Conservation (phyloP, 768 basidiomycete genomes). For the Phlebiopsis flavidoalba region DNA sequence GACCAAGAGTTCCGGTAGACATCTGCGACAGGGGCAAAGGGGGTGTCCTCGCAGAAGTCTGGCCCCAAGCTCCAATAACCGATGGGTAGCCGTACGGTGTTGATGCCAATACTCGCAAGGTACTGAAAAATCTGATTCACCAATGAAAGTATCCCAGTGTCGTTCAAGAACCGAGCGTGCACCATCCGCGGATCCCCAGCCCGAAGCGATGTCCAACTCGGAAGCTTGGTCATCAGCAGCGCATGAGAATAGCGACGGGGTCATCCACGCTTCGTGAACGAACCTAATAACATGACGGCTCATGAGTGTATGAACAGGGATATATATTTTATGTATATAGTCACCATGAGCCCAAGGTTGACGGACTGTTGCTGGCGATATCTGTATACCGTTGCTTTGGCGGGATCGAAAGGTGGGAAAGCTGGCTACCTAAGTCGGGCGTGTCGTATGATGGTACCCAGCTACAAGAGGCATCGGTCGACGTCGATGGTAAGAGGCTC, state of each 20-base stretch:
- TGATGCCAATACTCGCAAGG: conserved; percentile 52
- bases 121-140: conserved; percentile 60
- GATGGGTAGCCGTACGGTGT: conserved; percentile 54
- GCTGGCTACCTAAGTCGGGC: conserved; percentile 23
- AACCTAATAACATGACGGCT: conserved; percentile 38
- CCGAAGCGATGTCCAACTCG: conserved; percentile 64
- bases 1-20: conserved; percentile 43
- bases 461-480: conserved; percentile 8
- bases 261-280: conserved; percentile 74
- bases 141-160: conserved; percentile 76
- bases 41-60: conserved; percentile 27
- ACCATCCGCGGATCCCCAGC: conserved; percentile 42
- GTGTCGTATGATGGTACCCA: conserved; percentile 17
- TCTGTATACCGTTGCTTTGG: conserved; percentile 46
- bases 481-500: background rate
- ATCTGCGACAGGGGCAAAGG: conserved; percentile 35
- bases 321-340: background rate
- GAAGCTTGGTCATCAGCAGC: conserved; percentile 46
- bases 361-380: conserved; percentile 62
- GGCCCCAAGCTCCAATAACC: conserved; percentile 46
- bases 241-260: conserved; percentile 56
- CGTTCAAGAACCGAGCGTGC: conserved; percentile 51
- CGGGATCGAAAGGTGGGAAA: conserved; percentile 45
- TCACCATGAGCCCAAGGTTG: conserved; percentile 62
- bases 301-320: background rate